Percentiles rank a stretch among this genome's conserved stretches.
Conservation (phyloP, 495 filamentous ascomycete species). For the Sporormia fimetaria region DNA sequence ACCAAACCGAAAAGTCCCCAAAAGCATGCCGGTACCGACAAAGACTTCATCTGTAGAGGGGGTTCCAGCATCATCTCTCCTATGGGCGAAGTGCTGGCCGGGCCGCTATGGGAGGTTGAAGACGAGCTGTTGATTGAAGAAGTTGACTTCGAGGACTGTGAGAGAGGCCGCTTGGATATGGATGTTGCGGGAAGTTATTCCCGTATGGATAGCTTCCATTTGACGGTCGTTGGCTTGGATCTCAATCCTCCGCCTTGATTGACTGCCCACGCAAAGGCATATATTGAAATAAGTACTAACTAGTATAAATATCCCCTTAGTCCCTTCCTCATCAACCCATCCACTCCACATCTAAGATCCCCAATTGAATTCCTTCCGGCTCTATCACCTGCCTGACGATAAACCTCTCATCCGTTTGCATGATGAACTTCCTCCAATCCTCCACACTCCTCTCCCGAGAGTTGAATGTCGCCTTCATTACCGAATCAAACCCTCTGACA, state of each 20-base stretch:
- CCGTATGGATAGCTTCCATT: constrained; percentile 69
- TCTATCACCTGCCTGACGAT: too few species aligned
- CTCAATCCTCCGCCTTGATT: constrained; percentile 56
- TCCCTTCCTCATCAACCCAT: too few species aligned
- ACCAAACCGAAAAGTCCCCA: neutral
- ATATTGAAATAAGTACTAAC: too few species aligned
- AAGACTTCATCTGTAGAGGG: constrained; percentile 51
- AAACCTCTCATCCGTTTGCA: too few species aligned
- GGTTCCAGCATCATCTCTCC: constrained; percentile 77
- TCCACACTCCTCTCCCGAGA: too few species aligned
- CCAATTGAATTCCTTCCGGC: too few species aligned
- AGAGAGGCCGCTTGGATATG: constrained; percentile 48
- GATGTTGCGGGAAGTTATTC: constrained; percentile 73
- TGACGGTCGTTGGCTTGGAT: constrained; percentile 65
- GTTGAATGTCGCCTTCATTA: too few species aligned
- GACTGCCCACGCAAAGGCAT: too few species aligned
- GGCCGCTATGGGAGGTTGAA: constrained; percentile 76
- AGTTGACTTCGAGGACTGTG: constrained; percentile 54
- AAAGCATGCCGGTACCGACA: constrained; percentile 14
- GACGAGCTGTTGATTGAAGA: constrained; percentile 42
- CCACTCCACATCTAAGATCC: too few species aligned
- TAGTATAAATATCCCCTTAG: too few species aligned
- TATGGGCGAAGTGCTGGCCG: constrained; percentile 61
- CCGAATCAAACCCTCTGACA: too few species aligned
- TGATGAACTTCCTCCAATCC: too few species aligned